Evolutionary conservation across 306 rosid species (phyloP).

Genomic region (Spatholobus suberectus): DNA sequence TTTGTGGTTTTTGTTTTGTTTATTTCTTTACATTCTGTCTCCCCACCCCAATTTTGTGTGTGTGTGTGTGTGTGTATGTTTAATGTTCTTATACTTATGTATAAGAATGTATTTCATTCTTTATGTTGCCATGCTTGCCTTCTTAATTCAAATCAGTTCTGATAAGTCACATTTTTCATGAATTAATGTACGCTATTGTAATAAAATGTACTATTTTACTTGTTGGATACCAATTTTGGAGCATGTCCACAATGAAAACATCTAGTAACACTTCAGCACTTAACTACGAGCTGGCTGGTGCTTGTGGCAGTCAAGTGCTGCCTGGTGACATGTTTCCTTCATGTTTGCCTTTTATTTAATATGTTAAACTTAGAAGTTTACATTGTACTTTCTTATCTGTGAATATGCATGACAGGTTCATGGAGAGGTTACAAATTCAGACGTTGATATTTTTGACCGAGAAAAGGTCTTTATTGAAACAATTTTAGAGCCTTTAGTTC

Average conservation of each 20-base stretch:
- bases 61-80: neutral
- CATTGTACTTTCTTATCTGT: slow-evolving; percentile 29
- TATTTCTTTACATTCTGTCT: slow-evolving; percentile 12
- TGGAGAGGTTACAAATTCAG: slow-evolving; percentile 85
- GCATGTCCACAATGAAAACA: neutral
- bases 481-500: slow-evolving; percentile 67
- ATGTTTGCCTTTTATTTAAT: slow-evolving; percentile 7
- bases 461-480: slow-evolving; percentile 91
- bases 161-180: neutral
- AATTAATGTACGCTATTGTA: neutral
- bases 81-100: neutral
- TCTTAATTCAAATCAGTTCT: slow-evolving; percentile 14
- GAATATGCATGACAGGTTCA: slow-evolving; percentile 69
- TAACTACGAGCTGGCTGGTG: slow-evolving; percentile 22
- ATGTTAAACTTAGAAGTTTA: slow-evolving; percentile 3
- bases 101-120: slow-evolving; percentile 19
- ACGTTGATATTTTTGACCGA: slow-evolving; percentile 82
- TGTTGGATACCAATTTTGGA: slow-evolving; percentile 12
- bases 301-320: slow-evolving; percentile 1
- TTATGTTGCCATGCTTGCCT: slow-evolving; percentile 26
- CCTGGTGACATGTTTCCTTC: slow-evolving; percentile 12
- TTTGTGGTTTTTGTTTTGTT: slow-evolving; percentile 3
- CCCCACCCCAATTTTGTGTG: neutral
- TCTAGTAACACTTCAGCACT: slow-evolving; percentile 12
- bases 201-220: neutral